Conservation (phyloP, 2,329 filamentous ascomycete species). For the Arachnomyces sp. region DNA sequence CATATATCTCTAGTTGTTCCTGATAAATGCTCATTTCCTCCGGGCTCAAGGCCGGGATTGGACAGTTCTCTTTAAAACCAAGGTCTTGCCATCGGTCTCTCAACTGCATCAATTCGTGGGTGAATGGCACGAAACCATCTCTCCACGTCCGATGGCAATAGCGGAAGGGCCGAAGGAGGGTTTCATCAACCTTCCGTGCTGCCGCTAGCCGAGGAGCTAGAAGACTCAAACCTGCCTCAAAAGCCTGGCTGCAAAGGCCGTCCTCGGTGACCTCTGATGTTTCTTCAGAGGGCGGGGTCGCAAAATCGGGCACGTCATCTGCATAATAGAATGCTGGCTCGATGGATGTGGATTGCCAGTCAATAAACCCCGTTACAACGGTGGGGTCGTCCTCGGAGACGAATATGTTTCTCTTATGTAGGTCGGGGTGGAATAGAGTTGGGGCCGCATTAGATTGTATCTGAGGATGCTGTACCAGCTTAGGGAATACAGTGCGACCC, state of each 20-base stretch:
- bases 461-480: slow-evolving; percentile 19
- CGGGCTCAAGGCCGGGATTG: slow-evolving; percentile 8
- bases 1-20: slow-evolving; percentile 11
- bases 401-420: slow-evolving; percentile 38
- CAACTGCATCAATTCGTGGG: slow-evolving; percentile 35
- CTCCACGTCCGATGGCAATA: slow-evolving; percentile 37
- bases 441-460: slow-evolving; percentile 23
- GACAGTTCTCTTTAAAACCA: slow-evolving; percentile 24
- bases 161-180: slow-evolving; percentile 31
- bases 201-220: slow-evolving; percentile 10
- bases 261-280: slow-evolving; percentile 7
- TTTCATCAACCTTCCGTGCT: slow-evolving; percentile 27
- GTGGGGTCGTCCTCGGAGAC: slow-evolving; percentile 33
- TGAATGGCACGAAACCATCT: slow-evolving; percentile 32
- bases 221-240: slow-evolving; percentile 13
- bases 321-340: slow-evolving; percentile 35
- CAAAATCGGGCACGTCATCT: slow-evolving; percentile 34
- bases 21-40: slow-evolving; percentile 11
- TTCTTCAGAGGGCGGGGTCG: slow-evolving; percentile 21
- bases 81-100: slow-evolving; percentile 31
- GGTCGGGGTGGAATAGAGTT: slow-evolving; percentile 33
- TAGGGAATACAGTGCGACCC: slow-evolving; percentile 21
- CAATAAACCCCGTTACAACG: slow-evolving; percentile 32
- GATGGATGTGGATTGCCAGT: slow-evolving; percentile 36
- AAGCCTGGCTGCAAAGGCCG: slow-evolving; percentile 24